Evolutionary conservation across 768 basidiomycete genomes (phyloP), one percentile per base, ranked within the genome.

Genomic region (Termitomyces sp.): DNA sequence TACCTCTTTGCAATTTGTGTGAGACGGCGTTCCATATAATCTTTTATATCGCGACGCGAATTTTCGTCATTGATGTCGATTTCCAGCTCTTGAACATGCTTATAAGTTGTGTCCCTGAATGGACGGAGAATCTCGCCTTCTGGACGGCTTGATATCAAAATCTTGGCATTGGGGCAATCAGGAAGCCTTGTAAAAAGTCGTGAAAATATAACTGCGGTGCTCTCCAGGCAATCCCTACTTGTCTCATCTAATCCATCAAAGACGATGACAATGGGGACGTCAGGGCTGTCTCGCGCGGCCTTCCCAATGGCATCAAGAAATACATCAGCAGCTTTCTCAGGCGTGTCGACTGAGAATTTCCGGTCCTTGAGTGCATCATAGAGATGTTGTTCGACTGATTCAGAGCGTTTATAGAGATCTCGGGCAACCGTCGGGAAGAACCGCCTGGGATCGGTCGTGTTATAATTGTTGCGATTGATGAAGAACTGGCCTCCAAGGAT

Each of bases 101-200:
- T 16, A 19, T 55, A 19, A 48, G 51, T 35, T 7, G 45, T 25
- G 21, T 32, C 25, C 5, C 34, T 27, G 46, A 65, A 63, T 25
- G 59, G 46, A 14, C 47, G 59, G 14, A 27, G 41, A 32, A 65
- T 65, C 23, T 61, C 59, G 46, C 59, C 58, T 25, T 65, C 64
- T 4, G 64, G 53, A 32, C 64, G 57, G 40, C 64, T 65, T 4
- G 63, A 62, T 41, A 65, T 56, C 19, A 62, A 54, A 31, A 65
- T 50, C 31, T 62, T 62, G 45, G 59, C 29, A 7, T 29, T 29
- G 29, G 29, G 29, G 29, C 7, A 7, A 29, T 29, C 29, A 29
- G 29, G 29, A 29, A 29, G 29, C 29, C 29, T 29, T 29, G 3
- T 29, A 29, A 29, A 29, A 29, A 29, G 29, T 29, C 29, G 29